These are phyloP conservation scores for Suhomyces guaymorum DNA, from an alignment of 1,139 yeast species.

Conservation along the genomic window DNA sequence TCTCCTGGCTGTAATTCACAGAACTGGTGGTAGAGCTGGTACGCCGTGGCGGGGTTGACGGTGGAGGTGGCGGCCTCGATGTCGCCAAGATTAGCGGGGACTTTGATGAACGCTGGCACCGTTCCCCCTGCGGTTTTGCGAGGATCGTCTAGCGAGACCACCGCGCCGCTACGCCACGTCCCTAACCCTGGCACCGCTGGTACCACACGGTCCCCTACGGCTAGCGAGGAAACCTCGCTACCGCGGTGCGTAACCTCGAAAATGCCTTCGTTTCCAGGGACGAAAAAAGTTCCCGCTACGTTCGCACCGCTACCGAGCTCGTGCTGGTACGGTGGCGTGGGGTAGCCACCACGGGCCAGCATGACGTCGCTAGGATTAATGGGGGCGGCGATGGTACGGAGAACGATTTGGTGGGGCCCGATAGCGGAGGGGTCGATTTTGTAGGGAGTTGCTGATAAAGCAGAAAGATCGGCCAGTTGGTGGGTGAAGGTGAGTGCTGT, in stretches of 20 bases:
- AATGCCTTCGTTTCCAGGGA: constrained; percentile 44
- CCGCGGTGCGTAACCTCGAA: constrained; percentile 31
- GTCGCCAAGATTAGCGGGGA: constrained; percentile 21
- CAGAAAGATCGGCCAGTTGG: constrained; percentile 19
- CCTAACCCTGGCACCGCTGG: constrained; percentile 35
- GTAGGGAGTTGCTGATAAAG: constrained; percentile 11
- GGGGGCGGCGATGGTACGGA: constrained; percentile 22
- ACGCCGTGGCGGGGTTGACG: constrained; percentile 39
- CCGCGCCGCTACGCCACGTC: constrained; percentile 37
- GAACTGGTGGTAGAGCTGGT: constrained; percentile 30
- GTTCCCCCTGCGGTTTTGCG: constrained; percentile 11
- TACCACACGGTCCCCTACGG: constrained; percentile 35
- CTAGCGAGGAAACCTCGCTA: constrained; percentile 19
- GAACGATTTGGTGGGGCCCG: constrained; percentile 17
- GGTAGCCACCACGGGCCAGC: constrained; percentile 45
- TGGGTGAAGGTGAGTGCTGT: constrained; percentile 28
- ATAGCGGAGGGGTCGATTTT: constrained; percentile 16
- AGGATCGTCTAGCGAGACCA: constrained; percentile 19
- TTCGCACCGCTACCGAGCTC: constrained; percentile 29
- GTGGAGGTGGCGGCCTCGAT: constrained; percentile 37
- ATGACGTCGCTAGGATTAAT: constrained; percentile 45
- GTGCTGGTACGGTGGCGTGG: constrained; percentile 38
- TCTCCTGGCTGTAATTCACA: constrained; percentile 35
- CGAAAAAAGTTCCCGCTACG: too few relatives aligned
- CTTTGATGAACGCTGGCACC: constrained; percentile 24